Evolutionary conservation across 164 flowering plant species (phyloP).

Genomic region (Kingdonia uniflora): DNA sequence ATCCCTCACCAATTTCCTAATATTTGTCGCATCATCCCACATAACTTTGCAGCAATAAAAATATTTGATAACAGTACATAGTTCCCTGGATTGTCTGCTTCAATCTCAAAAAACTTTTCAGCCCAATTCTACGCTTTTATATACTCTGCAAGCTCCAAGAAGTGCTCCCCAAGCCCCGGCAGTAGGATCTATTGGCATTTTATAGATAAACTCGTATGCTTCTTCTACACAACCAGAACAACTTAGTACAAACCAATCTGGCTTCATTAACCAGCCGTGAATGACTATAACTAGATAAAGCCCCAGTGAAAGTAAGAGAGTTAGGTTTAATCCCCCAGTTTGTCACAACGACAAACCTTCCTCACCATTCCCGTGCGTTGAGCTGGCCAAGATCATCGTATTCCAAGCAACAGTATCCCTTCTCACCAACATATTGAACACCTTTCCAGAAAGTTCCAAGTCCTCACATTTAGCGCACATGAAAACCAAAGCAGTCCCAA

Average conservation of each 20-base stretch:
- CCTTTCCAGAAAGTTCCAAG: constrained; percentile 23
- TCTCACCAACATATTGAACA: constrained; percentile 27
- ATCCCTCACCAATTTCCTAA: constrained; percentile 46
- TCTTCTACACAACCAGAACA: constrained; percentile 45
- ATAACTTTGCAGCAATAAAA: constrained; percentile 29
- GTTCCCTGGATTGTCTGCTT: constrained; percentile 59
- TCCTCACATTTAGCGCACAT: constrained; percentile 63
- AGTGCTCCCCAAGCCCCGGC: constrained; percentile 59
- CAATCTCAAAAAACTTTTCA: constrained; percentile 36
- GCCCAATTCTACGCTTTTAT: constrained; percentile 43
- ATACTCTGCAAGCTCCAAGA: no score
- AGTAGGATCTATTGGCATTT: constrained; percentile 45
- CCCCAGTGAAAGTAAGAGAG: constrained; percentile 42
- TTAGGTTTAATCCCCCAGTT: constrained; percentile 38
- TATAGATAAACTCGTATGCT: constrained; percentile 39
- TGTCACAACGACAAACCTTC: constrained; percentile 36
- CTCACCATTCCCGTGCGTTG: constrained; percentile 53
- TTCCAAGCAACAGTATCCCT: constrained; percentile 55
- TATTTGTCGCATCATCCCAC: constrained; percentile 45
- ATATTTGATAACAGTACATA: constrained; percentile 41
- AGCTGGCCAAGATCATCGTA: constrained; percentile 47
- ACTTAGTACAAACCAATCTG: constrained; percentile 28
- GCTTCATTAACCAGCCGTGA: constrained; percentile 44
- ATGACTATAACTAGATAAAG: constrained; percentile 52
- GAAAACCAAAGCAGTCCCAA: constrained; percentile 35